phyloP scores from a whole-genome alignment of 768 basidiomycete species.

The Lactarius indigo region DNA sequence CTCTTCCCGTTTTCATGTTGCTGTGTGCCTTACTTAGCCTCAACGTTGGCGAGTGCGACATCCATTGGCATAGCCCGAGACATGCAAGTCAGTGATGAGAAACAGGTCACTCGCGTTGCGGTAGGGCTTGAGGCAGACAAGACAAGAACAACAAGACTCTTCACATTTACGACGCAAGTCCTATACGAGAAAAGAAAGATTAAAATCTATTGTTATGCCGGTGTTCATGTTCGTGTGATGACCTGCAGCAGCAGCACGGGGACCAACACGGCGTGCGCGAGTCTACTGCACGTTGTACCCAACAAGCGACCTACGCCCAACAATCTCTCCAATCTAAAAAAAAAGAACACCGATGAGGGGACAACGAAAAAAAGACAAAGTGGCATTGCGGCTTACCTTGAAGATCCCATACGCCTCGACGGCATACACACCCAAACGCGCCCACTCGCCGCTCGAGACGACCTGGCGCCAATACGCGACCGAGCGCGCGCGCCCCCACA shows the following conservation, averaged over 20 bases:
- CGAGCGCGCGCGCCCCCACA: conserved; percentile 61
- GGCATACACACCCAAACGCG: conserved; percentile 67
- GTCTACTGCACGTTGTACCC: conserved; percentile 59
- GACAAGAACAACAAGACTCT: too few relatives aligned
- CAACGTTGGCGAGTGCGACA: background rate
- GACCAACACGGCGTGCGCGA: too few relatives aligned
- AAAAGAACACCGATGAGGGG: background rate
- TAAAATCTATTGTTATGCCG: background rate
- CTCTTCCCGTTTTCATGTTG: background rate
- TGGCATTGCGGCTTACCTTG: conserved; percentile 50
- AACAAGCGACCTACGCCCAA: conserved; percentile 74
- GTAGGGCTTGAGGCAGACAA: background rate
- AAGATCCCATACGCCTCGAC: conserved; percentile 89
- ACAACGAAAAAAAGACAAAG: background rate
- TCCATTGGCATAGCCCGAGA: too few relatives aligned
- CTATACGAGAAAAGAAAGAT: background rate
- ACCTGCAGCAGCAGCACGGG: background rate
- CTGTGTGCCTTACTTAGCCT: background rate
- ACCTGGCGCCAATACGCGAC: conserved; percentile 59
- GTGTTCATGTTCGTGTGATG: background rate
- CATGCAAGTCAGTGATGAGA: too few relatives aligned
- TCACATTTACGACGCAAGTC: background rate
- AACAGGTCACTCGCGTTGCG: too few relatives aligned
- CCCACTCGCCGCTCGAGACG: conserved; percentile 60
- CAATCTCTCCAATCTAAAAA: conserved; percentile 77